These are phyloP conservation scores for Trichosanthes truncata DNA, from an alignment of 306 rosid genomes.

Conservation along the genomic window DNA sequence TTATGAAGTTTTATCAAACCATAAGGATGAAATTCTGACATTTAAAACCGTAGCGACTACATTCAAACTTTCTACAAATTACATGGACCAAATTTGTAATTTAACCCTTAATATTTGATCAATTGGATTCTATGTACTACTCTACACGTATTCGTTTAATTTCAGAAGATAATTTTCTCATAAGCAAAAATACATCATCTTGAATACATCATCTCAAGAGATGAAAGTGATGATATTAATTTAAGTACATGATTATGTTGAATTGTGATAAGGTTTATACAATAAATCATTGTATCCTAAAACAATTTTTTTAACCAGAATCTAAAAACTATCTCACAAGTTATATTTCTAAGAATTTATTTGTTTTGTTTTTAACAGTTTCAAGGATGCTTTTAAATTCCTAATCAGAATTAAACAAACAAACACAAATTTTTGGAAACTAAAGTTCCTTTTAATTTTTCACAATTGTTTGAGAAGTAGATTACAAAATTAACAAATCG, in stretches of 20 bases:
- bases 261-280: too few relatives aligned
- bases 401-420: neutral
- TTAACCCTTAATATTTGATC: neutral
- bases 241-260: neutral
- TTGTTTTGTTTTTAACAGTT: neutral
- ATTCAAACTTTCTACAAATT: too few relatives aligned
- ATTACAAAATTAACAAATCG: too few relatives aligned
- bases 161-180: too few relatives aligned
- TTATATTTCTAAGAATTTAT: neutral
- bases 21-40: too few relatives aligned
- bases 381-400: neutral
- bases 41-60: too few relatives aligned
- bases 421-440: neutral
- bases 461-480: neutral
- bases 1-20: too few relatives aligned
- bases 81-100: too few relatives aligned
- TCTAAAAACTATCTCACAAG: neutral
- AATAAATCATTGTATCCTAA: neutral
- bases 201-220: too few relatives aligned
- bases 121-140: neutral
- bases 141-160: too few relatives aligned
- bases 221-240: neutral
- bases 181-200: too few relatives aligned
- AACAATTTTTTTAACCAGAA: neutral
- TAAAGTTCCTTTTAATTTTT: too few relatives aligned